Evolutionary conservation across 257 asterid genomes (phyloP), one percentile per base, ranked within the genome.

Genomic region (Apocynum venetum): DNA sequence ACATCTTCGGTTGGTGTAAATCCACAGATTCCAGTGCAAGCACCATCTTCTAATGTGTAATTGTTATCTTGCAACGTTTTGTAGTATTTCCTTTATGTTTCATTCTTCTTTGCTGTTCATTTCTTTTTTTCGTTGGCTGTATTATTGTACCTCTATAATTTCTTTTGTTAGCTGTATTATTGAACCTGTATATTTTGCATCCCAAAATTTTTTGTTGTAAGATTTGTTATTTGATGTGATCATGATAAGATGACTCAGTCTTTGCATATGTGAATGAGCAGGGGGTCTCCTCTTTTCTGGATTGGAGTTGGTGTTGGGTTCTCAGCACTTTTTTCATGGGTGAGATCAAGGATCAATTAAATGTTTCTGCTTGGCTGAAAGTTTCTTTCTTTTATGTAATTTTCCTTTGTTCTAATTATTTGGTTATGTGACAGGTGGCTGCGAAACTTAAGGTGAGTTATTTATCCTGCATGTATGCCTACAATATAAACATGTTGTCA

Each of bases 211-310:
- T 40, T 53, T 56, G 15, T 43, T 74, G 55, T 70, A 14, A 56
- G 35, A 36, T 15, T 10, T 46, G 51, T 55, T 67, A 38, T 61
- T 48, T 40, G 11, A 17, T 46, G 8, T 78, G 41, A 20, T 44
- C 60, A 36, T 77, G 72, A 76, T 76, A 8, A 48, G 12, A 55
- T 44, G n/a, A 65, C 36, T 67, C 75, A 17, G 31, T 68, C 15
- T 64, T 69, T 81, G 76, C 72, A 35, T 75, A 76, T 83, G 55
- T 74, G 51, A 35, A 66, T 67, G 11, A 43, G 53, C 77, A 93
- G 98, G 79, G 97, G 99, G 41, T 91, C 98, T 7, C 99, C 99
- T 80, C 91, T 95, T 69, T 93, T 93, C 82, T 95, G 99, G 99
- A 84, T 95, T 81, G 99, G 98, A 72, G 88, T 95, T 78, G 99